Percentiles rank a stretch among this genome's conserved stretches.
Evolutionary conservation across 176 grass and related monocot genomes (phyloP).

Genomic region (Zea luxurians): DNA sequence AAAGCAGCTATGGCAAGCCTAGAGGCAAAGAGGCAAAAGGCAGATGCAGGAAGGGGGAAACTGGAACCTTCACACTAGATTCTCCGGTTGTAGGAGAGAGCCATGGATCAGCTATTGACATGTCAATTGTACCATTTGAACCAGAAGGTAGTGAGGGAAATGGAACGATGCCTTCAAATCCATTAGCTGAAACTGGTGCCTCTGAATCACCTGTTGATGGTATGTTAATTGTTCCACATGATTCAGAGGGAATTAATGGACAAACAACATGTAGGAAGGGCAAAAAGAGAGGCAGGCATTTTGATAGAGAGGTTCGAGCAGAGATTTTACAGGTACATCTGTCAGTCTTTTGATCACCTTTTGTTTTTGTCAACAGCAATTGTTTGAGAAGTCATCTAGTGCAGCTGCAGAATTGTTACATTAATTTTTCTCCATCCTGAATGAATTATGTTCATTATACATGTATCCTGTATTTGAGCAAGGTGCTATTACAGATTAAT

Average conservation of each 20-base stretch:
- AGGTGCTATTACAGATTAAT: background rate
- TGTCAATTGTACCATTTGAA: constrained; percentile 9
- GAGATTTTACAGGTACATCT: constrained; percentile 68
- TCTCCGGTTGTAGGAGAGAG: constrained; percentile 30
- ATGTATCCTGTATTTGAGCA: background rate
- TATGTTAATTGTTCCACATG: constrained; percentile 44
- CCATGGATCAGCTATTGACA: constrained; percentile 26
- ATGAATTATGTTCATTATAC: background rate
- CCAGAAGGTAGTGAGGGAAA: constrained; percentile 14
- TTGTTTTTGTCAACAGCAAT: constrained; percentile 33
- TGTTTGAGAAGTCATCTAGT: background rate
- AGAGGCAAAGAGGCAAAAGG: constrained; percentile 32
- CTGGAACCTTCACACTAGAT: constrained; percentile 11
- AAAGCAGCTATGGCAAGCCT: constrained; percentile 29
- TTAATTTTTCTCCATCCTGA: background rate
- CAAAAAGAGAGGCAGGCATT: constrained; percentile 85
- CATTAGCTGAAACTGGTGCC: constrained; percentile 21
- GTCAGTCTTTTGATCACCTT: background rate
- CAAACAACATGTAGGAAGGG: constrained; percentile 40
- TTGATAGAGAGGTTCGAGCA: constrained; percentile 88
- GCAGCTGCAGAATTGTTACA: constrained; percentile 7
- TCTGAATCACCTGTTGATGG: constrained; percentile 38
- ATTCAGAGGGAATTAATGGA: constrained; percentile 35
- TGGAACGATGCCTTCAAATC: constrained; percentile 37
- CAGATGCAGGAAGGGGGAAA: constrained; percentile 43